Evolutionary conservation across 352 stramenopile genomes (phyloP).

Genomic region (Globisporangium mamillatum): DNA sequence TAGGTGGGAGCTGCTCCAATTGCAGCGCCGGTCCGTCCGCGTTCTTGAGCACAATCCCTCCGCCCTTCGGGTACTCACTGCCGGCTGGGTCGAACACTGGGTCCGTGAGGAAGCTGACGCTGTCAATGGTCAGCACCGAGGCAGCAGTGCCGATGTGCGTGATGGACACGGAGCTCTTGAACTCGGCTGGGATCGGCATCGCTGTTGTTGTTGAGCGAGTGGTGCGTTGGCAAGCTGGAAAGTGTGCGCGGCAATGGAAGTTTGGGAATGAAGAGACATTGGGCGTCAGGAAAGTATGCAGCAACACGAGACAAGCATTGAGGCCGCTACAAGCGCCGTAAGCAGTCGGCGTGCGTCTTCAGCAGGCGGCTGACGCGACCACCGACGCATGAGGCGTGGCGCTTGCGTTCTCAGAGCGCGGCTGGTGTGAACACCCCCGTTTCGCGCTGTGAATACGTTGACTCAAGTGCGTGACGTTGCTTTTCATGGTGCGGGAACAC

Average conservation of each 20-base stretch:
- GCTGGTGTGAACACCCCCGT: neutral
- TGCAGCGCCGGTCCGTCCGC: slow-evolving; percentile 23
- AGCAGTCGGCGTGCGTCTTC: neutral
- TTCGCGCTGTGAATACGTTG: neutral
- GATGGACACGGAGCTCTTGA: slow-evolving; percentile 34
- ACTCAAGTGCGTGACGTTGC: neutral
- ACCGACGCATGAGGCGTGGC: too few species aligned
- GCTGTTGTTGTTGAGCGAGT: neutral
- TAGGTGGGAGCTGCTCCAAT: slow-evolving; percentile 29
- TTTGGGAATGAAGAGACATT: neutral
- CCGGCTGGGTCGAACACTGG: slow-evolving; percentile 28
- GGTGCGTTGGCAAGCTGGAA: neutral
- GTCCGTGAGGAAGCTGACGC: slow-evolving; percentile 41
- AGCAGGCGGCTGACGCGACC: neutral
- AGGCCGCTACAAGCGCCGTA: neutral
- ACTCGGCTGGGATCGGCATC: slow-evolving; percentile 20
- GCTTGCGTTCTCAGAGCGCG: too few species aligned
- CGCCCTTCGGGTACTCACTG: slow-evolving; percentile 15
- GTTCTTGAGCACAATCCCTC: slow-evolving; percentile 17
- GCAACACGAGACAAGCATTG: neutral
- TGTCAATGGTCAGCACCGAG: slow-evolving; percentile 36
- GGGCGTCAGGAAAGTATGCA: neutral
- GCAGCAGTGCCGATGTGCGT: slow-evolving; percentile 39
- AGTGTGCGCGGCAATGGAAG: neutral
- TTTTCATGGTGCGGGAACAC: neutral